These are phyloP conservation scores for Xerocomus brunneocitrinus DNA, from an alignment of 768 basidiomycete species.

Conservation along the genomic window DNA sequence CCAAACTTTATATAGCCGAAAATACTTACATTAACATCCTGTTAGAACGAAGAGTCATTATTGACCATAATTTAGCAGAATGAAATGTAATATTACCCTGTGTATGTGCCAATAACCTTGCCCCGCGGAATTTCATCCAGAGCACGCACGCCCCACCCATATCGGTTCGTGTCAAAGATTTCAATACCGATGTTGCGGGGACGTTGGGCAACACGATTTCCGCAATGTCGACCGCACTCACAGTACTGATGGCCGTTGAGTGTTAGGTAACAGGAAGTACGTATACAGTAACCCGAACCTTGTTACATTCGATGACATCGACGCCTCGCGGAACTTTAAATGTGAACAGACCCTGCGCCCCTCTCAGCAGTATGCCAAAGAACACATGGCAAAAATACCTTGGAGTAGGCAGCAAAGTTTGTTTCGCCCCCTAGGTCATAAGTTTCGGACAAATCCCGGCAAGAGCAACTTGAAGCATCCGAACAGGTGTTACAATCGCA, in stretches of 20 bases:
- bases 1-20: background rate
- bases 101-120: constrained; percentile 63
- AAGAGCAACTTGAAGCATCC: constrained; percentile 38
- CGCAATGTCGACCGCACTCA: constrained; percentile 41
- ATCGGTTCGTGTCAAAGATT: constrained; percentile 56
- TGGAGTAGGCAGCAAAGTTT: constrained; percentile 41
- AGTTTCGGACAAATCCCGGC: constrained; percentile 44
- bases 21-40: constrained; percentile 45
- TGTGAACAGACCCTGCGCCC: constrained; percentile 44
- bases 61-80: constrained; percentile 1
- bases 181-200: constrained; percentile 56
- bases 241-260: constrained; percentile 36
- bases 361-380: background rate
- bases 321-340: constrained; percentile 39
- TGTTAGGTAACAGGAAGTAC: background rate
- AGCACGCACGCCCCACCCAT: constrained; percentile 67
- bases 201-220: constrained; percentile 57
- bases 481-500: constrained; percentile 44
- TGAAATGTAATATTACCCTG: constrained; percentile 44
- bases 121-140: constrained; percentile 40
- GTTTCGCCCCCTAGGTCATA: constrained; percentile 18
- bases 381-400: constrained; percentile 20
- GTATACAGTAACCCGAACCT: constrained; percentile 32
- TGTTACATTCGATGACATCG: constrained; percentile 65
- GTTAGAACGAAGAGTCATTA: background rate